A percentile compares a stretch with the other conserved stretches of the same genome.
Conservation (phyloP, 2,329 filamentous ascomycete genomes). For the Thielaviopsis punctulata region DNA sequence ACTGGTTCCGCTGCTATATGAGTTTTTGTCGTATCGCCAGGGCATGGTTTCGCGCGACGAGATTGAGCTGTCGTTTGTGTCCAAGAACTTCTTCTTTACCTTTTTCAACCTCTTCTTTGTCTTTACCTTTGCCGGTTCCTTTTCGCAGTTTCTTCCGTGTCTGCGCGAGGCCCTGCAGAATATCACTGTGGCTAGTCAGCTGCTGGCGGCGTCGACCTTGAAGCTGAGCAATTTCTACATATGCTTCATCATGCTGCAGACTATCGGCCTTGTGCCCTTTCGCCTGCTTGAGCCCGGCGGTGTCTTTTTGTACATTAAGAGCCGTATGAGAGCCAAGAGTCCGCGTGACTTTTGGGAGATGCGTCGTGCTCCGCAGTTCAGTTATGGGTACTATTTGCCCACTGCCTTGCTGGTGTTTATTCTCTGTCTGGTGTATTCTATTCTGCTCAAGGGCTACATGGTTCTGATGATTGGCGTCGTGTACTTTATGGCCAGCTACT, state of each 20-base stretch:
- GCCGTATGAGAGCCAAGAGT: slow-evolving; percentile 62
- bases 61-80: slow-evolving; percentile 84
- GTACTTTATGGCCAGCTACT: slow-evolving; percentile 72
- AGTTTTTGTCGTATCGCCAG: slow-evolving; percentile 77
- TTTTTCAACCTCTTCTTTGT: slow-evolving; percentile 98
- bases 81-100: slow-evolving; percentile 98
- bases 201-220: slow-evolving; percentile 60
- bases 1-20: slow-evolving; percentile 83
- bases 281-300: slow-evolving; percentile 79
- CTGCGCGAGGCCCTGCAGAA: slow-evolving; percentile 62
- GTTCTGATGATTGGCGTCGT: slow-evolving; percentile 68
- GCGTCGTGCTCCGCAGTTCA: slow-evolving; percentile 68
- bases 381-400: slow-evolving; percentile 89
- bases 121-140: slow-evolving; percentile 76
- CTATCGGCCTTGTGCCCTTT: slow-evolving; percentile 84
- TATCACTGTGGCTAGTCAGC: slow-evolving; percentile 58
- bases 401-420: slow-evolving; percentile 88
- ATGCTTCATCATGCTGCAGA: slow-evolving; percentile 87
- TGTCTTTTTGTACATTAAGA: slow-evolving; percentile 68
- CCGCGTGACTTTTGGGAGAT: slow-evolving; percentile 79
- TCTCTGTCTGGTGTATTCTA: slow-evolving; percentile 86
- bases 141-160: slow-evolving; percentile 54
- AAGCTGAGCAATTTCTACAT: slow-evolving; percentile 69
- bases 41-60: slow-evolving; percentile 92
- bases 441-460: slow-evolving; percentile 61